phyloP scores from a whole-genome alignment of 1,284 basidiomycete species.

The Rhodotorula sp. region DNA sequence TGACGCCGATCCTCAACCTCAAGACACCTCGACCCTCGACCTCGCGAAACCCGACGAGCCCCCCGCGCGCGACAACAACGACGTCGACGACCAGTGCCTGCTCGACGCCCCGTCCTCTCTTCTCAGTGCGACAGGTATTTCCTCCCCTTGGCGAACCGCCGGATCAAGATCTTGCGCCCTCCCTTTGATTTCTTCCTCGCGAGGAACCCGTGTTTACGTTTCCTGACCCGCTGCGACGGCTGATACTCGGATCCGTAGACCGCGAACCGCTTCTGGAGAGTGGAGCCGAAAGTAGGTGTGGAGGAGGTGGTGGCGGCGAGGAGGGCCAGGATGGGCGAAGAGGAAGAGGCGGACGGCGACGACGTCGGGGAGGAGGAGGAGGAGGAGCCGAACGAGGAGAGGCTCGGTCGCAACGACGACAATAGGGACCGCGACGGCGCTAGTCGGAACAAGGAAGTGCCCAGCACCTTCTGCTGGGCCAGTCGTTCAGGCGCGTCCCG shows the following conservation, averaged over 20 bases:
- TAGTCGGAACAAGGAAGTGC: conserved; percentile 12
- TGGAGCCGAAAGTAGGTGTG: neutral
- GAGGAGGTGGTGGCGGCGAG: neutral
- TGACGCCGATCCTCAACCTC: too few relatives aligned
- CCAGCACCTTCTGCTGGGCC: neutral
- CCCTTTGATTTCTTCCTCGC: conserved; percentile 59
- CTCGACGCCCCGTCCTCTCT: too few relatives aligned
- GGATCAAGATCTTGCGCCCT: conserved; percentile 34
- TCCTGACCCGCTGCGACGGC: conserved; percentile 81
- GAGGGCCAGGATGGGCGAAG: conserved; percentile 17
- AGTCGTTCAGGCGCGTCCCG: neutral
- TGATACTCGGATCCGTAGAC: conserved; percentile 74
- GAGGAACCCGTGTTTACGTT: conserved; percentile 84
- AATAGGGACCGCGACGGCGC: conserved; percentile 1
- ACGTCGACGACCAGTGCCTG: neutral
- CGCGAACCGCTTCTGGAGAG: conserved; percentile 21
- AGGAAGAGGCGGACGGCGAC: conserved; percentile 3
- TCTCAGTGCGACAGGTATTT: conserved; percentile 41
- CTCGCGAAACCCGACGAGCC: neutral
- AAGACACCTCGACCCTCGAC: too few relatives aligned
- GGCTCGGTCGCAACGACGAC: conserved; percentile 6
- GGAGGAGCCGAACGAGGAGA: conserved; percentile 10
- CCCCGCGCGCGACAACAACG: neutral
- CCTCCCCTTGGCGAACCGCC: conserved; percentile 40
- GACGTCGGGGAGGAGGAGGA: neutral